A percentile compares a stretch with the other conserved stretches of the same genome.
Evolutionary conservation across 768 basidiomycete genomes (phyloP).

Genomic region (Terana coerulea): DNA sequence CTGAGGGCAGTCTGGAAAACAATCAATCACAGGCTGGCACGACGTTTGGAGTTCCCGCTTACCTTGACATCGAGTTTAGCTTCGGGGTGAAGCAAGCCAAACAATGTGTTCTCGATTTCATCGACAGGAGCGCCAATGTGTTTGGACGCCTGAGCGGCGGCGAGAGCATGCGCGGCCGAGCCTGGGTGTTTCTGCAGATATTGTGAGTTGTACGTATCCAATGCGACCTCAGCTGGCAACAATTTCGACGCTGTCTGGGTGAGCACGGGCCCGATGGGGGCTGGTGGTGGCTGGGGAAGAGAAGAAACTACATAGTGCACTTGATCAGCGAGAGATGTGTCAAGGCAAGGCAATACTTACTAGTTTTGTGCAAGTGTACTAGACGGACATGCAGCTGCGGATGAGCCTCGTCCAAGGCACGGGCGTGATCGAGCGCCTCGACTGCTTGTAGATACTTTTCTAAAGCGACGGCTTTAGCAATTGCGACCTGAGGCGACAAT

Average conservation of each 20-base stretch:
- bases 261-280: constrained; percentile 48
- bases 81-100: constrained; percentile 42
- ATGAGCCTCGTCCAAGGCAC: constrained; percentile 46
- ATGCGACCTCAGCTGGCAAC: constrained; percentile 51
- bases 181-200: constrained; percentile 64
- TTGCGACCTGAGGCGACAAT: background rate
- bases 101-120: constrained; percentile 60
- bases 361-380: constrained; percentile 54
- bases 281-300: constrained; percentile 39
- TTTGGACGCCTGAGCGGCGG: constrained; percentile 54
- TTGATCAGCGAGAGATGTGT: background rate
- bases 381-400: constrained; percentile 72
- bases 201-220: constrained; percentile 70
- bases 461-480: constrained; percentile 24
- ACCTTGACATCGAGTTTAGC: constrained; percentile 48
- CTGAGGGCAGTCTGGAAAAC: constrained; percentile 47
- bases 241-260: constrained; percentile 43
- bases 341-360: constrained; percentile 31
- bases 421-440: constrained; percentile 58
- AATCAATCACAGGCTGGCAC: background rate
- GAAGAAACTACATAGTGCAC: constrained; percentile 37
- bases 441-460: constrained; percentile 81
- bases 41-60: constrained; percentile 12
- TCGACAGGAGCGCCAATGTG: constrained; percentile 43
- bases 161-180: constrained; percentile 53